Base-by-base conservation (phyloP, 2,329 filamentous ascomycete genomes). In the Alternaria arbusti region DNA sequence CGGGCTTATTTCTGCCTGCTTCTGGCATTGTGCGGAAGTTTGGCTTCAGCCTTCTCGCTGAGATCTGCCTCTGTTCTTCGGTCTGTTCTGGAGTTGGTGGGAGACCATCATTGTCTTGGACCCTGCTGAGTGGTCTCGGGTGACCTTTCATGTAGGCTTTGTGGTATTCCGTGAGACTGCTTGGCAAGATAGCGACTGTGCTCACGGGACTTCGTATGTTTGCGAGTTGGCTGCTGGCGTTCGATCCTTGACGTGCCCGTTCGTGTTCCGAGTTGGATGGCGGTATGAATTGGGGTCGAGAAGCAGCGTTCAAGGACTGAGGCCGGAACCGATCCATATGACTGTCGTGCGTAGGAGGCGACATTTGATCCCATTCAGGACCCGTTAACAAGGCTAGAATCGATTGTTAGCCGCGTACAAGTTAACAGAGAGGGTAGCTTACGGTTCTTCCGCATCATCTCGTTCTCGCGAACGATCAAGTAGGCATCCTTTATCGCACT, bases 401-500 rank as follows among this genome's bases (percentile, higher is more conserved):
- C 6, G 15, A 47, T 43, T 25, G 65, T 77, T 58, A 78, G 73
- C 11, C 51, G 54, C 22, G 43, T 25, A 15, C 44, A 13, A 25
- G n/a, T 7, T 4, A 5, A 7, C 7, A 20, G 12, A 30, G 15
- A 11, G 10, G 43, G 20, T 30, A n/a, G 89, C 92, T 88, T 85
- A 96, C 93, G 94, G 79, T 94, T 97, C 59, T 90, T 90, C 79
- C 94, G 92, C 94, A 98, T 98, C 78, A 98, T 88, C 80, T 97
- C 96, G 78, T 98, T 98, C 81, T 99, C 96, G 57, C 95, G 89
- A 25, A 99, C 93, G 79, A 99, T 99, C 82, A 97, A 90, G 82
- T 98, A 99, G 1, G 96, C 96, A 81, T 99, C 96, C 82, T 99
- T 99, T 85, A 99, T 97, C 11, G 96, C 94, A 62, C 94, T 98